Base-by-base conservation (phyloP, 805 yeast species). In the Candida tammaniensis region DNA sequence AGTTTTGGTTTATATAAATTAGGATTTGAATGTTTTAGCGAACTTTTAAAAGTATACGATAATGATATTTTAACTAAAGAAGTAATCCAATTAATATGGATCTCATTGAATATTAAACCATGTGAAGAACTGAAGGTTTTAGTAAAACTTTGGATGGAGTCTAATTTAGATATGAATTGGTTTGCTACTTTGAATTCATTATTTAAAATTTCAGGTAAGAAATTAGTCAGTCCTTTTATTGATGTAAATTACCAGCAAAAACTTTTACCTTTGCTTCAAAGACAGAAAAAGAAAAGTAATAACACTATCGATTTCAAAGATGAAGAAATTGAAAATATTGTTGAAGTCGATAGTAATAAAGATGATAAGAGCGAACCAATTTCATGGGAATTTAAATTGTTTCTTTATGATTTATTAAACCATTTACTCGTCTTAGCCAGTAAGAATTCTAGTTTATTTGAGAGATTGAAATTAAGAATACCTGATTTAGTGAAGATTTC, bases 401-500 rank as follows among this genome's bases (percentile, higher is more conserved):
- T 65, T 33, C 61, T 79, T 5, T 59, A 76, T 35, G 71, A 64
- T 23, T 54, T 76, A 38, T 47, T 79, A 33, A 69, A 60, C 24
- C 61, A 64, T 17, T 53, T 76, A 12, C 46, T 80, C 10, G 38
- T 47, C 0, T 58, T 64, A 33, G 66, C 81, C 1, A 43, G 45
- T 6, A 52, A 52, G 12, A 72, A 72, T 38, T 35, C 56, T 0
- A 50, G 49, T 17, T 47, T 78, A n/a, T 57, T 68, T 17, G 52
- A 58, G 1, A 64, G 57, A 27, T 51, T 79, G 21, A 59, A 72
- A 7, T 52, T 67, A 0, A 68, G 62, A 29, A 67, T 82, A 5
- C 68, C 77, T 7, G 94, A 85, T 14, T 57, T 91, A 24, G 80
- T 89, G 17, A 80, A 83, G 41, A 65, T 87, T 4, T 80, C 96